phyloP scores from a whole-genome alignment of 441 rosid species.

The Jatropha multifida region DNA sequence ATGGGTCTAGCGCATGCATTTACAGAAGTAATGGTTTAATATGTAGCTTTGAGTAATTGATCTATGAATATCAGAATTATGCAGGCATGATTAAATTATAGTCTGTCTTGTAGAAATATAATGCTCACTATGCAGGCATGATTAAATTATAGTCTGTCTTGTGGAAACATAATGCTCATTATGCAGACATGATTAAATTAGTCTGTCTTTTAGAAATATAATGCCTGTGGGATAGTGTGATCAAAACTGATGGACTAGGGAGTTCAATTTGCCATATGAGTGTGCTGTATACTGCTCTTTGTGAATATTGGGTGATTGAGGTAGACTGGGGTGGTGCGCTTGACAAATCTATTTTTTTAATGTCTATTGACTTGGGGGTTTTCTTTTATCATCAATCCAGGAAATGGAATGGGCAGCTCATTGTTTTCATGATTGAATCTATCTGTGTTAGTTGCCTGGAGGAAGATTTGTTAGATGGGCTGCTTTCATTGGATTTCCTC shows the following conservation, averaged over 20 bases:
- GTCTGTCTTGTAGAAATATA: constrained; percentile 6
- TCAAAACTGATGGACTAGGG: background rate
- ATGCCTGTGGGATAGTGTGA: background rate
- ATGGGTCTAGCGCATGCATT: background rate
- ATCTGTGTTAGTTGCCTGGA: constrained; percentile 35
- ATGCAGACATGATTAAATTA: too few species aligned
- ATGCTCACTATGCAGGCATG: background rate
- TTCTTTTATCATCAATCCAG: constrained; percentile 42
- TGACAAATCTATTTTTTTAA: constrained; percentile 19
- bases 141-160: background rate
- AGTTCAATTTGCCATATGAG: constrained; percentile 7
- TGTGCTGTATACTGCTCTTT: constrained; percentile 17
- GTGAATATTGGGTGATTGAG: constrained; percentile 17
- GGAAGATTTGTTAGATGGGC: constrained; percentile 47
- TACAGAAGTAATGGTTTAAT: background rate
- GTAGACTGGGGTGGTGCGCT: constrained; percentile 25
- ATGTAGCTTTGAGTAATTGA: background rate
- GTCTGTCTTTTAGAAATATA: constrained; percentile 4
- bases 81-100: too few species aligned
- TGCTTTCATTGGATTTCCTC: constrained; percentile 41
- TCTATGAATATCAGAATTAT: background rate
- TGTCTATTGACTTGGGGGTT: constrained; percentile 46
- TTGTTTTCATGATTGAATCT: constrained; percentile 46
- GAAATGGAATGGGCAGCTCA: constrained; percentile 42
- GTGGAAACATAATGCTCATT: constrained; percentile 5